These are phyloP conservation scores for Penicillium ochrochloron DNA, from an alignment of 495 filamentous ascomycete genomes.

Conservation along the genomic window DNA sequence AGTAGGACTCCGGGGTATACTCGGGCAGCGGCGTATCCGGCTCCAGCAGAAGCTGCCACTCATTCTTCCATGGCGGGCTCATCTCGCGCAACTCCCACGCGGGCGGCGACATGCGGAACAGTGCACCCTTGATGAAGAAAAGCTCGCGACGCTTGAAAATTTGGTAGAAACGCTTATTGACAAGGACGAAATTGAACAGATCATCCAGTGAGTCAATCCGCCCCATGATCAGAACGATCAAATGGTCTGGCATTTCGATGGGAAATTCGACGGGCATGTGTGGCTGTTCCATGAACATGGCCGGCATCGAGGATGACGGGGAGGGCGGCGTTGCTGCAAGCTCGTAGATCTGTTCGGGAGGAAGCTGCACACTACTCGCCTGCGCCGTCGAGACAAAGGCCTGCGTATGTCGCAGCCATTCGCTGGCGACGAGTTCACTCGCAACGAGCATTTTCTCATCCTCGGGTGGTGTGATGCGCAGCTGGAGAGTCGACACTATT, in stretches of 20 bases:
- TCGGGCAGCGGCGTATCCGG: slow-evolving; percentile 56
- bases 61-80: slow-evolving; percentile 57
- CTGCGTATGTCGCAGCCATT: slow-evolving; percentile 21
- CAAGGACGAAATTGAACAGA: slow-evolving; percentile 59
- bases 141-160: slow-evolving; percentile 66
- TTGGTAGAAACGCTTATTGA: slow-evolving; percentile 63
- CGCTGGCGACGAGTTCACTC: slow-evolving; percentile 23
- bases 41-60: slow-evolving; percentile 47
- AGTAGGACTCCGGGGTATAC: slow-evolving; percentile 61
- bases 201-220: slow-evolving; percentile 57
- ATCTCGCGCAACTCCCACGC: slow-evolving; percentile 71
- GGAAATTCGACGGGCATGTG: slow-evolving; percentile 34
- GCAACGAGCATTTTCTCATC: slow-evolving; percentile 35
- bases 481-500: not conserved
- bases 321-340: slow-evolving; percentile 41
- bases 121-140: slow-evolving; percentile 56
- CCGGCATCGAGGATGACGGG: slow-evolving; percentile 19
- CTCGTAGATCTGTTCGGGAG: slow-evolving; percentile 41
- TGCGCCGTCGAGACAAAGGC: slow-evolving; percentile 27
- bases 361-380: slow-evolving; percentile 27
- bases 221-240: slow-evolving; percentile 57
- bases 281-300: not conserved
- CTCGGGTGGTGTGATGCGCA: slow-evolving; percentile 12
- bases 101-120: slow-evolving; percentile 62
- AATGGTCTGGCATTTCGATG: slow-evolving; percentile 47